These are phyloP conservation scores for Phytomonas serpens DNA, from an alignment of 208 protist genomes.

Conservation along the genomic window DNA sequence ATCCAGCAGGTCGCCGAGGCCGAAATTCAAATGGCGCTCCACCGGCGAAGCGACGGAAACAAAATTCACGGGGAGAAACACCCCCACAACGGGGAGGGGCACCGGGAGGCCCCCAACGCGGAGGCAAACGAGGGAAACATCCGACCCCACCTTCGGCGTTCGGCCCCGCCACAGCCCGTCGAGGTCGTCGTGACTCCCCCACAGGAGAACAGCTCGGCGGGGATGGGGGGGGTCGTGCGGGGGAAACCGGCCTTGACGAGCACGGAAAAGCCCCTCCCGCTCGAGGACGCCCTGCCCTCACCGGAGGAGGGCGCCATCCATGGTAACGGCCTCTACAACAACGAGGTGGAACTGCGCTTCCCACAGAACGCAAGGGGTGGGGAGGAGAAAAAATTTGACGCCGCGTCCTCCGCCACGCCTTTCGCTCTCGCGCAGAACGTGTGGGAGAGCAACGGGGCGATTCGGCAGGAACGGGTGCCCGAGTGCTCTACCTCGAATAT, in stretches of 20 bases:
- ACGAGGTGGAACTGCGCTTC: not conserved
- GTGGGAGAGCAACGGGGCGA: not conserved
- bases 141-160: not conserved
- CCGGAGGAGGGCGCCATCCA: not conserved
- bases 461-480: not conserved
- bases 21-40: conserved; percentile 10
- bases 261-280: no score
- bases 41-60: not conserved
- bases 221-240: no score
- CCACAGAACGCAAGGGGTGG: not conserved
- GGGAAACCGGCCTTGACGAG: no score
- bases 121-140: not conserved
- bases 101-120: conserved; percentile 1
- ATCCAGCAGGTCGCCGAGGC: conserved; percentile 18
- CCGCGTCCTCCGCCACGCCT: not conserved
- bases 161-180: not conserved
- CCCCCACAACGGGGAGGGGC: not conserved
- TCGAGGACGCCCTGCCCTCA: no score
- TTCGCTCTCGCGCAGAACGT: not conserved
- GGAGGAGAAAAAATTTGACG: not conserved
- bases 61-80: not conserved
- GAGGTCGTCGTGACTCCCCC: not conserved
- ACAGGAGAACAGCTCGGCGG: no score
- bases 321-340: not conserved
- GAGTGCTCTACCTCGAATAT: not conserved